Evolutionary conservation across 2,329 filamentous ascomycete genomes (phyloP), one percentile per base, ranked within the genome.

Genomic region (Dichotomopilus funicola): DNA sequence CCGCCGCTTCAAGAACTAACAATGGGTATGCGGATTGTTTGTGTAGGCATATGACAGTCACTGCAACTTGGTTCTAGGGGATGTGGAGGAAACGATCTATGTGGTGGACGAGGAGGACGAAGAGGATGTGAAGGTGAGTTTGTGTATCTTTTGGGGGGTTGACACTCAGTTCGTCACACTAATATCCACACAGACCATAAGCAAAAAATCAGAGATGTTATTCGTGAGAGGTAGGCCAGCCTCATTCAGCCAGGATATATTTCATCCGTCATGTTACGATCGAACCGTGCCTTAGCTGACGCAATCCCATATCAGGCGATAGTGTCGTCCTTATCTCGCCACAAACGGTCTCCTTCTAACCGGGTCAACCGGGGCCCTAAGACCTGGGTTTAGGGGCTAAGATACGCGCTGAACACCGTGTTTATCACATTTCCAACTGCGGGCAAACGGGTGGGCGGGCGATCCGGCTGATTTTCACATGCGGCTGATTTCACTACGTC

Each of bases 141-240:
- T 13, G 35, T 31, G 51, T 27, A 31, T 36, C 36, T 31, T 33
- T 12, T 48, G 13, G 9, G 11, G 36, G 19, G 3, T 4, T 4
- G 9, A 35, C 13, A 47, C n/a, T n/a, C 37, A 7, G 19, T 33
- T 37, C 11, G 12, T n/a, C 10, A n/a, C 34, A 37, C 50, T 61
- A 13, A 58, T 51, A n/a, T 13, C 5, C 11, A 13, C 4, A 7
- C 61, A 95, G 88, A 96, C 91, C 11, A 84, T 94, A 60, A 95
- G 92, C 75, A 95, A 95, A 74, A 95, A 96, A 72, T 95, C 91
- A 44, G 94, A 97, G 71, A 99, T 99, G 94, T 76, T 99, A 19
- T 99, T 99, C 71, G 92, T 99, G 56, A 80, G 94, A 88, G 92
- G 91, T 92, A 27, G 19, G 19, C 19, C 19, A 2, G 19, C 3